Base-by-base conservation (phyloP, 2,329 filamentous ascomycete genomes). In the Magnaporthiopsis poae region DNA sequence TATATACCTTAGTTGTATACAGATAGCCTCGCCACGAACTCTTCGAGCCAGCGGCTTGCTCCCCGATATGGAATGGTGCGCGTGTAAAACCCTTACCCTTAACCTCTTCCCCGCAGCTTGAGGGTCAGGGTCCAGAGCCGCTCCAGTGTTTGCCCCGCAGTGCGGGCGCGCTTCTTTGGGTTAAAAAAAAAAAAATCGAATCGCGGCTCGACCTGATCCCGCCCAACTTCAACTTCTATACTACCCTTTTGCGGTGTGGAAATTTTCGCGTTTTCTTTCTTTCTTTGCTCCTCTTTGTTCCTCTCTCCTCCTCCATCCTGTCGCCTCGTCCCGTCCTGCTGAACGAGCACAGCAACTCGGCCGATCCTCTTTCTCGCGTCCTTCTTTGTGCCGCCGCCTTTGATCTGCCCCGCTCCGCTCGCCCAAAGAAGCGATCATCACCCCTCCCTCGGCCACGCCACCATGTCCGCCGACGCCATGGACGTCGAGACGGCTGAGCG, bases 401-500 rank as follows among this genome's bases (percentile, higher is more conserved):
- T 56, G 21, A 18, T 11, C 46, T 56, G 46, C 46, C 46, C 62
- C 35, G 62, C 62, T 15, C 62, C 62, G 62, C 62, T 12, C 21
- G 36, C 46, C 39, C 36, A 46, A 21, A 39, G 5, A 1, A 63
- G 12, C 27, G 27, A 35, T 25, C 2, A 27, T 21, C 61, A 18
- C 35, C 61, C 35, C 35, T 31, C 31, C 31, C 31, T 31, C n/a
- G 18, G 8, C 27, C 4, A 29, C 27, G 11, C 46, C 35, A 21
- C 21, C 33, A 63, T 21, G 46, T 84, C 73, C 66, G 77, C 75
- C 72, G 78, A 80, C 71, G 79, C 80, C 69, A 86, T 85, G 83
- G 85, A 86, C 61, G 80, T 87, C 68, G 84, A 86, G 74, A 76
- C 80, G 71, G 85, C 85, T 63, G 86, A 88, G 80, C 77, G 84